These are phyloP conservation scores for Coccinonectria pachysandricola DNA, from an alignment of 2,329 filamentous ascomycete genomes.

Conservation along the genomic window DNA sequence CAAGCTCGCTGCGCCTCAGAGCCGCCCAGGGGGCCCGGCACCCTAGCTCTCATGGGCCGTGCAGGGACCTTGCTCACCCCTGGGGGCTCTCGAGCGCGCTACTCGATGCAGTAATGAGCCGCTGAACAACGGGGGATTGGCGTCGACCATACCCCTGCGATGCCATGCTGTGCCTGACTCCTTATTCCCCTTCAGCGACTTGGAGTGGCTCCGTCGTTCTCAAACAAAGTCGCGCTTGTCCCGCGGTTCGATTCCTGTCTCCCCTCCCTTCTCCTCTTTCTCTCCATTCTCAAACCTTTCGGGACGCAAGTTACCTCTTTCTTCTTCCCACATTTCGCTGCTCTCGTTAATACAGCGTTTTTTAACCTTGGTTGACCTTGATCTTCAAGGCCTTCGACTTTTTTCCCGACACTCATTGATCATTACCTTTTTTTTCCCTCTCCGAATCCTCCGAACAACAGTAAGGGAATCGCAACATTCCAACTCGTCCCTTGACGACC, in stretches of 20 bases:
- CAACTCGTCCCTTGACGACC: slow-evolving; percentile 5
- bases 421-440: slow-evolving; percentile 7
- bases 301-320: slow-evolving; percentile 3
- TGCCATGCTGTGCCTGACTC: background rate
- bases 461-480: slow-evolving; percentile 12
- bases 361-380: slow-evolving; percentile 12
- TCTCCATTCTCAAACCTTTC: slow-evolving; percentile 6
- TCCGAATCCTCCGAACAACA: slow-evolving; percentile 3
- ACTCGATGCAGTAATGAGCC: background rate
- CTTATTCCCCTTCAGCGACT: background rate
- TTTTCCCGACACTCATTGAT: slow-evolving; percentile 21
- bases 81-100: background rate
- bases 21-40: background rate
- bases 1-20: background rate
- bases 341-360: slow-evolving; percentile 15
- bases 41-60: no score
- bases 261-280: slow-evolving; percentile 5
- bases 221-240: slow-evolving; percentile 6
- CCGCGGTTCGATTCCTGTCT: slow-evolving; percentile 8
- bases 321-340: slow-evolving; percentile 15
- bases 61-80: background rate
- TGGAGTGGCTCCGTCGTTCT: background rate
- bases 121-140: background rate
- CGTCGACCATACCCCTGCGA: background rate
- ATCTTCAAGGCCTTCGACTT: slow-evolving; percentile 12